Conservation (phyloP, 495 filamentous ascomycete species). For the Trypethelium eluteriae region DNA sequence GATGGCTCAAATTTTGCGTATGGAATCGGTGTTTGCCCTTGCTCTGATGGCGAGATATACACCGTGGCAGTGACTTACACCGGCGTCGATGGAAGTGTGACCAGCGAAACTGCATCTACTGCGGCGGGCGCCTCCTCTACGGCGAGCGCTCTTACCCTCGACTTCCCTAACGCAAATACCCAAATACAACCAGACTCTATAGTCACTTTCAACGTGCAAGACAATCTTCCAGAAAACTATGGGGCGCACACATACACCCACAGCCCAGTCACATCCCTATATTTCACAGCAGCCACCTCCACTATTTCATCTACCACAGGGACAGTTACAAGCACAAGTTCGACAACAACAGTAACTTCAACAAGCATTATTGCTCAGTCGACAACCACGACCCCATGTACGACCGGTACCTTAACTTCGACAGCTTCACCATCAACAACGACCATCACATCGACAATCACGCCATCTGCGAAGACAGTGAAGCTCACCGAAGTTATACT, state of each 20-base stretch:
- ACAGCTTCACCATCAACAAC: neutral
- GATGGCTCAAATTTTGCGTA: neutral
- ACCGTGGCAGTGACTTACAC: neutral
- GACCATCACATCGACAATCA: neutral
- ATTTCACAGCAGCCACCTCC: neutral
- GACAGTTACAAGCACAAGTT: neutral
- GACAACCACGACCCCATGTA: no score
- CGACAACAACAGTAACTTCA: no score
- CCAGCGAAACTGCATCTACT: neutral
- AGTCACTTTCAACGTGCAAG: neutral
- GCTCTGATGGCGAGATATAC: neutral
- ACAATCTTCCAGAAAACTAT: neutral
- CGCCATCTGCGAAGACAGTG: neutral
- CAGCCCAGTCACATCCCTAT: neutral
- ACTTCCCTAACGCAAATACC: neutral
- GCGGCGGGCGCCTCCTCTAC: neutral
- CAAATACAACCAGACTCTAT: neutral
- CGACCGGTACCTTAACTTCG: neutral
- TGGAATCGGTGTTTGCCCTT: neutral
- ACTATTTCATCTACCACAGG: neutral
- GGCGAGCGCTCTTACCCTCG: neutral
- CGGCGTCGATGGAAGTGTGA: neutral
- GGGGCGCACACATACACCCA: neutral
- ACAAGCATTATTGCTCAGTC: no score
- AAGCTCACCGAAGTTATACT: neutral